Base-by-base conservation (phyloP, 2,329 filamentous ascomycete genomes). In the Septoria linicola region DNA sequence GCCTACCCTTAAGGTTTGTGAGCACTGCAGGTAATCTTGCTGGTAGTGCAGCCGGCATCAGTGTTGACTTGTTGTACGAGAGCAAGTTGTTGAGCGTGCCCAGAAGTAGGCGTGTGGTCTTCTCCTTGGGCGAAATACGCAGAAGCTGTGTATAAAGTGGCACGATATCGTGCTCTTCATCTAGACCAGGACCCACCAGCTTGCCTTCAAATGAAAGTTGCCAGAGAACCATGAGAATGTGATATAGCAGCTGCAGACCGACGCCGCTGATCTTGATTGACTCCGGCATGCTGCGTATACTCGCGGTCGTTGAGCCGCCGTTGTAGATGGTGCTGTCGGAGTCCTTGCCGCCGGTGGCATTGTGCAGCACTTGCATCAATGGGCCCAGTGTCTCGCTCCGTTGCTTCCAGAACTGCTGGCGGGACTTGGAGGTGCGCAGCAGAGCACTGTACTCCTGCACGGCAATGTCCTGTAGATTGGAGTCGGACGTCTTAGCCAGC, bases 121-220 rank as follows among this genome's bases (percentile, higher is more conserved):
- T 99, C 70, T 97, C 93, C 72, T 99, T 99, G 37, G 92, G 91
- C 2, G 93, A 97, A 35, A 96, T 78, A 48, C 90, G 87, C 49
- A 99, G 79, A 31, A 99, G 84, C 60, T 95, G 88, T n/a, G 88
- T 90, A 70, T 96, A 96, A 37, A 97, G 81, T 40, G 90, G 80
- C 57, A 97, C 80, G 60, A 97, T 86, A 66, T 97, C 91, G 72
- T 96, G 89, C 72, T 96, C 91, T 62, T 90, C 84, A 71, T 97
- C 88, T 51, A 99, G 77, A 35, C 92, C 90, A 53, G 86, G 84
- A 10, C 89, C 89, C 41, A 87, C 77, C 10, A 82, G 69, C 51
- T 76, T 71, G 23, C 78, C 82, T 68, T 97, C 93, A 61, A 99
- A 99, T 67, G 90, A 96, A 61, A 99, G 78, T 75, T 97, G 91